A percentile compares a stretch with the other conserved stretches of the same genome.
These are phyloP conservation scores for Luzula sylvatica DNA, from an alignment of 176 grass and related monocot genomes.

Conservation along the genomic window DNA sequence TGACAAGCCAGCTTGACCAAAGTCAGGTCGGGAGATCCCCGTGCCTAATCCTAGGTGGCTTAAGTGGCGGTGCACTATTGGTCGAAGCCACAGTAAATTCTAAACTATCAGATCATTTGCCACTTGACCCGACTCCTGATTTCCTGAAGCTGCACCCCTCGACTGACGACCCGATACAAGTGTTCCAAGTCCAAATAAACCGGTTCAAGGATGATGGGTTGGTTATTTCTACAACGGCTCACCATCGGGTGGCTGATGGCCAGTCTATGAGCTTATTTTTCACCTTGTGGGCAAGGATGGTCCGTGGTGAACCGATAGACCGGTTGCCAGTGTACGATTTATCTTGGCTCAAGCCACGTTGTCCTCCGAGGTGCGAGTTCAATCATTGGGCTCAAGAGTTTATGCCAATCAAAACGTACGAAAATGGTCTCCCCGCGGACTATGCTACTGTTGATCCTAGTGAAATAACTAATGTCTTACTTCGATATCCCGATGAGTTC, in stretches of 20 bases:
- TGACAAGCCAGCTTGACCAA: slow-evolving; percentile 16
- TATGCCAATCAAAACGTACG: too few relatives aligned
- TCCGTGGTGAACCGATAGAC: background rate
- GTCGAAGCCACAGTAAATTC: slow-evolving; percentile 32
- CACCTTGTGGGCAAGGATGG: slow-evolving; percentile 30
- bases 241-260: slow-evolving; percentile 43
- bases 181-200: slow-evolving; percentile 44
- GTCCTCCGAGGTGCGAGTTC: background rate
- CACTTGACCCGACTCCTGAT: slow-evolving; percentile 21
- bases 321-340: background rate
- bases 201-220: slow-evolving; percentile 34
- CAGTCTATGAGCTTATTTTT: slow-evolving; percentile 41
- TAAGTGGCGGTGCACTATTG: slow-evolving; percentile 19
- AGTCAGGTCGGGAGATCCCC: slow-evolving; percentile 3
- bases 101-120: slow-evolving; percentile 10
- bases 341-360: slow-evolving; percentile 9
- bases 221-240: slow-evolving; percentile 21
- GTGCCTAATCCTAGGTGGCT: slow-evolving; percentile 29
- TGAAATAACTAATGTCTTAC: slow-evolving; percentile 29
- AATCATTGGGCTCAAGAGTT: slow-evolving; percentile 21
- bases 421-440: background rate
- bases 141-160: slow-evolving; percentile 20
- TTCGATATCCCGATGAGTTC: slow-evolving; percentile 59
- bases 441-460: background rate
- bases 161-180: slow-evolving; percentile 20